These are phyloP conservation scores for Boletus reticuloceps DNA, from an alignment of 768 basidiomycete species.

Conservation along the genomic window DNA sequence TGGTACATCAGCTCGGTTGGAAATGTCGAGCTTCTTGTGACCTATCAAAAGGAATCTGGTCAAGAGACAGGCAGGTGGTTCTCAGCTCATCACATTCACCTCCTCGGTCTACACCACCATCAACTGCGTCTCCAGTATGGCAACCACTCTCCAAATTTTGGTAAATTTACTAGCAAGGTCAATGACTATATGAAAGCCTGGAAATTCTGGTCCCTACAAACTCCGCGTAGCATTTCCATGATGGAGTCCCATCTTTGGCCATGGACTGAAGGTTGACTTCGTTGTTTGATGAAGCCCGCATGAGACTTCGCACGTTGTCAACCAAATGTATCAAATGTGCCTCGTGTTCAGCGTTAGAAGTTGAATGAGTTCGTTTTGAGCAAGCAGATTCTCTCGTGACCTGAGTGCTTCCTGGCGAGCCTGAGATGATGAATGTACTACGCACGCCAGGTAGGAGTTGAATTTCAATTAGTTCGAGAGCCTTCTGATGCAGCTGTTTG, in stretches of 20 bases:
- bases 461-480: not conserved
- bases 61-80: not conserved
- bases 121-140: conserved; percentile 13
- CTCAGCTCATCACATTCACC: conserved; percentile 12
- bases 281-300: conserved; percentile 6
- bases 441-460: too few species aligned
- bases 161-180: conserved; percentile 4
- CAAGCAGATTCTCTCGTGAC: conserved; percentile 1
- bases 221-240: conserved; percentile 11
- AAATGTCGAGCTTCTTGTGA: conserved; percentile 3
- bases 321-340: conserved; percentile 1
- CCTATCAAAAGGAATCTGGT: conserved; percentile 6
- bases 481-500: not conserved
- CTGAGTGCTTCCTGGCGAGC: not conserved
- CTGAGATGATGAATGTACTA: conserved; percentile 1
- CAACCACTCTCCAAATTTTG: conserved; percentile 5
- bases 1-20: conserved; percentile 6
- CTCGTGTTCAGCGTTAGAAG: conserved; percentile 16
- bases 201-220: conserved; percentile 17
- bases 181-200: conserved; percentile 9
- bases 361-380: conserved; percentile 3
- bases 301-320: conserved; percentile 6
- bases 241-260: conserved; percentile 10
- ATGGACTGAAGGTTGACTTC: conserved; percentile 11
- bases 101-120: conserved; percentile 26